A percentile compares a stretch with the other conserved stretches of the same genome.
phyloP scores from a whole-genome alignment of 352 stramenopile species.

The Vaucheria bursata region DNA sequence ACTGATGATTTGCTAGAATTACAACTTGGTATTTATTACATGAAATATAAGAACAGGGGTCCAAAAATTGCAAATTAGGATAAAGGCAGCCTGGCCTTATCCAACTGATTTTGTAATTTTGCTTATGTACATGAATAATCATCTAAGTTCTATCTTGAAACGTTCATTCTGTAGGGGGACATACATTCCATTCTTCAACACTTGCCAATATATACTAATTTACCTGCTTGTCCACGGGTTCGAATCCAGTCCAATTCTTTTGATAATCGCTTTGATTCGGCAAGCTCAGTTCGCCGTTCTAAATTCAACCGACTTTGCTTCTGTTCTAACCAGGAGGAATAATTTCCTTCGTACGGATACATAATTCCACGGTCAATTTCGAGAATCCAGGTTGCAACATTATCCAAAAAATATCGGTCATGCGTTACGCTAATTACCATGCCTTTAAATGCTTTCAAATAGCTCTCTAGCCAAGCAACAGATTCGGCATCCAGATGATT shows the following conservation, averaged over 20 bases:
- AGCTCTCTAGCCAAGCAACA: conserved; percentile 93
- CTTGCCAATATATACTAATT: no score
- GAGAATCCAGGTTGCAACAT: conserved; percentile 92
- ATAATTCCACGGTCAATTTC: conserved; percentile 82
- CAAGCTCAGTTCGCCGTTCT: conserved; percentile 25
- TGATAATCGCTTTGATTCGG: conserved; percentile 71
- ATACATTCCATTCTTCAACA: conserved; percentile 52
- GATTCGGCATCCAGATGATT: conserved; percentile 86
- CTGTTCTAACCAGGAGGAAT: conserved; percentile 85
- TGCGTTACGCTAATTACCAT: conserved; percentile 96
- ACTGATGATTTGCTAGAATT: no score
- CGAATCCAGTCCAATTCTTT: conserved; percentile 86
- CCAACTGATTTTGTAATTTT: no score
- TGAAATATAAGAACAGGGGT: no score
- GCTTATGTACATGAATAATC: no score
- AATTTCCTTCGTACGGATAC: conserved; percentile 95
- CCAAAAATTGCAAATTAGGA: no score
- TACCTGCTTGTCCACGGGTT: conserved; percentile 48
- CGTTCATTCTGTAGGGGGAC: no score
- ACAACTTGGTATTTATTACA: no score
- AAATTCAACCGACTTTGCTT: conserved; percentile 76
- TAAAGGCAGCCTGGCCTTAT: no score
- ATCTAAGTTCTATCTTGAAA: no score
- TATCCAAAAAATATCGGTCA: conserved; percentile 97
- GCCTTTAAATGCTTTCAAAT: conserved; percentile 85